A percentile compares a stretch with the other conserved stretches of the same genome.
Conservation (phyloP, 331 rosid species). For the Rhamnella rubrinervis region DNA sequence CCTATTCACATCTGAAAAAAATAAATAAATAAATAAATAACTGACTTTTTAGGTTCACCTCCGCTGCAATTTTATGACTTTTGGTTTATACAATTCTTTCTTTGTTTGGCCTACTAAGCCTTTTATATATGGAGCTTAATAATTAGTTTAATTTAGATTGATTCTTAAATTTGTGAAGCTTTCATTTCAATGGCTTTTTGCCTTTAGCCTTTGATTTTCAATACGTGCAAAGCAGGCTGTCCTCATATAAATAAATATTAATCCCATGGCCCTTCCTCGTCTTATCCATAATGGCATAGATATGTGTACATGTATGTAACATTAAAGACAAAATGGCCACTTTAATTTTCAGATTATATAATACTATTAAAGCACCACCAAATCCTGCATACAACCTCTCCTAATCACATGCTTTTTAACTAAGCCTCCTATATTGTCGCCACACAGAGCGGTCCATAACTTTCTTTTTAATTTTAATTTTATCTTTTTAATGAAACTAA, state of each 20-base stretch:
- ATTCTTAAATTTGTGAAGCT: neutral
- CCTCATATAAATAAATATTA: neutral
- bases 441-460: no score
- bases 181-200: no score
- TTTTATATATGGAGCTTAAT: neutral
- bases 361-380: neutral
- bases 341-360: neutral
- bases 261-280: slow-evolving; percentile 12
- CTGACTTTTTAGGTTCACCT: no score
- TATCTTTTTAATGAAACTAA: no score
- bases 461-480: no score
- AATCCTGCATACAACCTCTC: slow-evolving; percentile 8
- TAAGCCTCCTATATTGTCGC: neutral
- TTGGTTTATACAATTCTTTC: no score
- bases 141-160: neutral
- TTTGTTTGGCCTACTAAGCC: no score
- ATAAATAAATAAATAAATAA: no score
- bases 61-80: no score
- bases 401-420: slow-evolving; percentile 14
- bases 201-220: neutral
- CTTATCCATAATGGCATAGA: slow-evolving; percentile 31
- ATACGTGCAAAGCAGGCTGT: slow-evolving; percentile 16
- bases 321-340: slow-evolving; percentile 15
- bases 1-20: no score
- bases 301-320: slow-evolving; percentile 2